Evolutionary conservation across 1,139 yeast species (phyloP).

Genomic region (Hemisphaericaspora xylofermentans): DNA sequence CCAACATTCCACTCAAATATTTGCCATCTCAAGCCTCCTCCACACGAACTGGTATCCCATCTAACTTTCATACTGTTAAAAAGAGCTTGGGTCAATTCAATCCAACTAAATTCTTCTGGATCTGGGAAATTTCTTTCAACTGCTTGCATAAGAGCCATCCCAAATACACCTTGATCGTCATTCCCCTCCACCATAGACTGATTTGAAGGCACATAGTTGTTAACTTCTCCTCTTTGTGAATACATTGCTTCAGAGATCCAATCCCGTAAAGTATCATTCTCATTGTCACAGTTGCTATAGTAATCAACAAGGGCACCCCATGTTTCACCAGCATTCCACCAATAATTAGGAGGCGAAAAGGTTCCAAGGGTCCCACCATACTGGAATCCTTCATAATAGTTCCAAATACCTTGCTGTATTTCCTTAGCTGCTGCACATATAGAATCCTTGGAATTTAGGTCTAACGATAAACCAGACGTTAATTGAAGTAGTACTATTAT

Average conservation of each 20-base stretch:
- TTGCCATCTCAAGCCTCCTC: slow-evolving; percentile 87
- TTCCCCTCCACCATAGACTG: slow-evolving; percentile 67
- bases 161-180: slow-evolving; percentile 76
- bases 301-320: slow-evolving; percentile 61
- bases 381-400: slow-evolving; percentile 55
- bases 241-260: slow-evolving; percentile 43
- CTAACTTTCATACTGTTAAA: slow-evolving; percentile 72
- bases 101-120: slow-evolving; percentile 59
- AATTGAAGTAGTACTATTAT: too few species aligned
- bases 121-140: slow-evolving; percentile 59
- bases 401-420: slow-evolving; percentile 52
- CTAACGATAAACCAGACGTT: slow-evolving; percentile 21
- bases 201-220: slow-evolving; percentile 56
- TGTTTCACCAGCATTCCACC: slow-evolving; percentile 76
- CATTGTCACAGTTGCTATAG: slow-evolving; percentile 45
- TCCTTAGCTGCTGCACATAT: slow-evolving; percentile 54
- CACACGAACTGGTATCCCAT: slow-evolving; percentile 67
- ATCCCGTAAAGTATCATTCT: slow-evolving; percentile 41
- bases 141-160: slow-evolving; percentile 58
- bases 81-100: slow-evolving; percentile 68
- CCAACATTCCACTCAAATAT: slow-evolving; percentile 75
- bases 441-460: slow-evolving; percentile 25
- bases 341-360: slow-evolving; percentile 59
- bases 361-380: slow-evolving; percentile 61
- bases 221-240: slow-evolving; percentile 52